Percentiles rank a stretch among this genome's conserved stretches.
Conservation (phyloP, 169 alveolate genomes). For the Cryptosporidium parvum region DNA sequence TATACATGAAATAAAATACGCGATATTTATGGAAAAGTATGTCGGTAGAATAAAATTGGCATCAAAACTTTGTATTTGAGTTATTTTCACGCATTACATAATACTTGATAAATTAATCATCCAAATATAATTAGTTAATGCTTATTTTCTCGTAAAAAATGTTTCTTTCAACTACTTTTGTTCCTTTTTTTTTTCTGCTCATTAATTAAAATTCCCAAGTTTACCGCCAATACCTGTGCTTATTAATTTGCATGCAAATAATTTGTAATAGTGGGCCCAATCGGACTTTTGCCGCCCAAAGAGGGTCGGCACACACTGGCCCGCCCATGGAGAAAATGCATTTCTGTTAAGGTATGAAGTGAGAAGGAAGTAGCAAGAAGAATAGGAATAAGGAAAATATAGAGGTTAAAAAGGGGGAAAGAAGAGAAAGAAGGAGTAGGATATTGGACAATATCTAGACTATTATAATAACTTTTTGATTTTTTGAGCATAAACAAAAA, state of each 20-base stretch:
- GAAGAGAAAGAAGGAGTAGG: not conserved
- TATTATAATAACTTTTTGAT: not conserved
- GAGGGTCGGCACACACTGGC: conserved; percentile 35
- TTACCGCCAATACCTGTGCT: not conserved
- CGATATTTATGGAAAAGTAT: too few species aligned
- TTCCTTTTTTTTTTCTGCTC: not conserved
- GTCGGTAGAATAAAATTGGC: not conserved
- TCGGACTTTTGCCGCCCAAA: conserved; percentile 27
- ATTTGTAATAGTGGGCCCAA: conserved; percentile 35
- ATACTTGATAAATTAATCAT: not conserved
- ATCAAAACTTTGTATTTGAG: not conserved
- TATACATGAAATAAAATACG: too few species aligned
- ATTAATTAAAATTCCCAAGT: not conserved
- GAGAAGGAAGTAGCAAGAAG: conserved; percentile 18
- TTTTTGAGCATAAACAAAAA: not conserved
- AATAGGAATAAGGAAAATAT: not conserved
- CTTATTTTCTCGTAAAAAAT: too few species aligned
- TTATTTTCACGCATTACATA: too few species aligned
- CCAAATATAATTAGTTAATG: too few species aligned
- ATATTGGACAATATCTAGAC: not conserved
- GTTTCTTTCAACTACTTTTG: not conserved
- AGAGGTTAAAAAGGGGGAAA: not conserved
- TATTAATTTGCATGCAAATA: not conserved
- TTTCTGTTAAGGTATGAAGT: conserved; percentile 19
- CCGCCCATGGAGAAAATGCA: conserved; percentile 13